These are phyloP conservation scores for Aquilaria malaccensis DNA, from an alignment of 345 rosid genomes.

Conservation along the genomic window DNA sequence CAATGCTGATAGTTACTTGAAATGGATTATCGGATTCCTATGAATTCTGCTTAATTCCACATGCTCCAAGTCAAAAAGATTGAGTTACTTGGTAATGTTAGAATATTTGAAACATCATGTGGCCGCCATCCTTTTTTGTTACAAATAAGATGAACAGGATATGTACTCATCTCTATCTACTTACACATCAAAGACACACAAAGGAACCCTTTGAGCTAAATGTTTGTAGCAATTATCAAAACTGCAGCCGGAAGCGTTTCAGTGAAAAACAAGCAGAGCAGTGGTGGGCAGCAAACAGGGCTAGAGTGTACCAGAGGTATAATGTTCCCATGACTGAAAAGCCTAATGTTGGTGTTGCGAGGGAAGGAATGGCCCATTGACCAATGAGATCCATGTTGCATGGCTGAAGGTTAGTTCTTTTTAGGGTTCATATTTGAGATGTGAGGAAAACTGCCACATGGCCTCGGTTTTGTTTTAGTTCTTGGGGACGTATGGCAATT, in stretches of 20 bases:
- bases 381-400: constrained; percentile 6
- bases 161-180: too few relatives aligned
- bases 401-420: constrained; percentile 4
- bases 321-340: constrained; percentile 50
- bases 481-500: constrained; percentile 11
- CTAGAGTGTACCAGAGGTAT: constrained; percentile 55
- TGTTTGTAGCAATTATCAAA: neutral
- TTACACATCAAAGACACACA: too few relatives aligned
- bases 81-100: neutral
- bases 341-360: constrained; percentile 15
- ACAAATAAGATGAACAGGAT: neutral
- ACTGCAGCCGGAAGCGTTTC: constrained; percentile 60
- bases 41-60: neutral
- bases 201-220: too few relatives aligned
- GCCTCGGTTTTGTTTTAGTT: constrained; percentile 13
- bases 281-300: constrained; percentile 77
- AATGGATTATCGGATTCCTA: neutral
- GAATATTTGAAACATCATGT: neutral
- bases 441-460: constrained; percentile 5
- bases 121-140: too few relatives aligned
- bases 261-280: constrained; percentile 75
- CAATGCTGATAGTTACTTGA: neutral
- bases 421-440: constrained; percentile 7
- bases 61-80: too few relatives aligned
- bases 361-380: constrained; percentile 31